Base-by-base conservation (phyloP, 140 eudicot genomes). In the Cichorium intybus region DNA sequence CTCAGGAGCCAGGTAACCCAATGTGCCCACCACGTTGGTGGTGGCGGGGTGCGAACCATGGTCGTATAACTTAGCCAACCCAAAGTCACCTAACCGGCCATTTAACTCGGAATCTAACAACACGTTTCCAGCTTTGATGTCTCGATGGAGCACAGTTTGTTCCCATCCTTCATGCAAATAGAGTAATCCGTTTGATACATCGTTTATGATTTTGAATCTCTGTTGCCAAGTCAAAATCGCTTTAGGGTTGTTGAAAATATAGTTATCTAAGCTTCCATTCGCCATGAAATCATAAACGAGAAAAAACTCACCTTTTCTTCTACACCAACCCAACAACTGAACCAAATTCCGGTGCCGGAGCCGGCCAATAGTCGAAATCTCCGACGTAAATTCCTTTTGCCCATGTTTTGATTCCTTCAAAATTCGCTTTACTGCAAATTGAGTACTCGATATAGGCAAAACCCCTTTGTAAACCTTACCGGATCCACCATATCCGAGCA, bases 1-100 rank as follows among this genome's bases (percentile, higher is more conserved):
- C 81, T 89, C 97, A 7, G 96, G 96, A 17, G 96, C 95, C 35
- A 85, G 56, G 81, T 85, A 88, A 24, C 95, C 96, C 70, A 89
- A 53, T 3, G 97, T 89, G 14, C 95, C 97, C 54, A 85, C 95
- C 58, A 85, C 95, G 29, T 43, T 72, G 23, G 95, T 85, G 3
- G 95, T 88, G 43, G 70, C 24, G 3, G 86, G 81, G 45, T 78
- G 77, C 6, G 83, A 64, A 5, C 79, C 95, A 22, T 85, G 96
- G 10, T 88, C 88, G 37, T 85, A 80, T 21, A 85, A 51, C 77
- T 78, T 85, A 6, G 97, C 97, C 11, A 89, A 73, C 35, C 91
- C 97, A 12, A 89, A 89, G 63, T 89, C 91, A 0, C 95, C 96
- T 4, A 89, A 80, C 48, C 82, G 67, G 2, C 79, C 91, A 17